Base-by-base conservation (phyloP, 2,329 filamentous ascomycete genomes). In the Penicillium aurantiogriseum region DNA sequence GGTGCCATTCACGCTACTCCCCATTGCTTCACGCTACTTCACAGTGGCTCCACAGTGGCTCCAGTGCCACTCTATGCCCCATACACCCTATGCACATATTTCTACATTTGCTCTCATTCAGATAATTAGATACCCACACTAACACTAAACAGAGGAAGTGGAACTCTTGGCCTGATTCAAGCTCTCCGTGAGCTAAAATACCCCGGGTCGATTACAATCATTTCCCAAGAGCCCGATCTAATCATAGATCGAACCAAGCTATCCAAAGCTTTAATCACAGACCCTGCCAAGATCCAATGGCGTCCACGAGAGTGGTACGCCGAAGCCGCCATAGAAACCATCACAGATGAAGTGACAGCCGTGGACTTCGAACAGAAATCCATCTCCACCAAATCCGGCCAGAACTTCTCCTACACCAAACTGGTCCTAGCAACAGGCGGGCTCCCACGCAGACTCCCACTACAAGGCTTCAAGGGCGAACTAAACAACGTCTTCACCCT, bases 211-310 rank as follows among this genome's bases (percentile, higher is more conserved):
- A 87, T 99, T 65, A 95, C 92, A 0, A 80, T 96, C 68, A 87
- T 99, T 67, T 88, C 90, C 13, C 87, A 85, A 63, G 94, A 99
- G 75, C 88, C 90, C 23, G 89, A 94, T 72, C 83, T 89, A 35
- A 92, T 92, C 33, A 92, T 97, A 67, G 94, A 99, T 77, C 86
- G 94, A 21, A 91, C 94, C 11, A 97, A 97, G 80, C 83, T 99
- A 42, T 97, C 92, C 70, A 99, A 99, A 77, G 91, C 93, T 0
- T 81, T 99, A 13, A 83, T 97, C 61, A 85, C 90, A 7, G 93
- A 99, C 71, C 75, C 86, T 1, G 82, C 83, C 44, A 96, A 96
- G 77, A 77, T 96, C 43, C 86, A 88, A 42, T 89, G 87, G 82
- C 84, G 94, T 60, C 84, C 90, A 52, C 82, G 86, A 62, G 85